Percentiles rank a stretch among this genome's conserved stretches.
Evolutionary conservation across 495 filamentous ascomycete species (phyloP).

Genomic region (Cryomyces minteri): DNA sequence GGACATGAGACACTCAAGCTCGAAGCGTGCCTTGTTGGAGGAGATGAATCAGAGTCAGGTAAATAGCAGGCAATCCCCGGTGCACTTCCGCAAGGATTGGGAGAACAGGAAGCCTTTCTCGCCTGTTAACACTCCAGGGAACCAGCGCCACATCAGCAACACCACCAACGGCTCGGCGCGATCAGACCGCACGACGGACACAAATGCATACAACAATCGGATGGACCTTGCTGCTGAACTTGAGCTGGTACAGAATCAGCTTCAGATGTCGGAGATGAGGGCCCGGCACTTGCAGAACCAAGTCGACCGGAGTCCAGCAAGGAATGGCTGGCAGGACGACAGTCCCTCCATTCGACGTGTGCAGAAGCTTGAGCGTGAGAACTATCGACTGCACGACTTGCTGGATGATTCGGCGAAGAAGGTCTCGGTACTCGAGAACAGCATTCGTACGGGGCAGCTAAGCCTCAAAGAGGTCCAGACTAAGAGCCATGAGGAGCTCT

Average conservation of each 20-base stretch:
- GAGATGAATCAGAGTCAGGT: conserved; percentile 79
- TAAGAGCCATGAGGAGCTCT: conserved; percentile 85
- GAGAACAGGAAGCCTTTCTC: conserved; percentile 40
- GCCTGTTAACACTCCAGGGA: conserved; percentile 39
- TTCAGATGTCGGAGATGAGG: conserved; percentile 91
- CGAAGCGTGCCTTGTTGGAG: conserved; percentile 56
- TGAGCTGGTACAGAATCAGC: conserved; percentile 84
- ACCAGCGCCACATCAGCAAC: conserved; percentile 52
- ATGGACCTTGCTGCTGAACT: conserved; percentile 86
- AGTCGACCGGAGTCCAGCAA: conserved; percentile 44
- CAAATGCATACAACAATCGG: conserved; percentile 67
- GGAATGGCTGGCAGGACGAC: conserved; percentile 54
- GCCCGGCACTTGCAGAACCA: conserved; percentile 88
- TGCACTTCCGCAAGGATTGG: conserved; percentile 52
- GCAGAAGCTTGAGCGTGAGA: conserved; percentile 83
- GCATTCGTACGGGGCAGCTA: conserved; percentile 72
- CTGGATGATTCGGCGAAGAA: conserved; percentile 91
- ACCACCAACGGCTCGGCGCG: conserved; percentile 62
- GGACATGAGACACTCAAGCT: conserved; percentile 48
- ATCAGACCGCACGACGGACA: conserved; percentile 81
- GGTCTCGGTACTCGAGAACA: conserved; percentile 76
- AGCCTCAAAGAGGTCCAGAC: conserved; percentile 84
- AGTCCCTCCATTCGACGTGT: conserved; percentile 67
- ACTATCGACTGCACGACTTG: conserved; percentile 81
- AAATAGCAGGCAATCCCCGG: conserved; percentile 57